Evolutionary conservation across 2,329 filamentous ascomycete species (phyloP), one percentile per base, ranked within the genome.

Genomic region (Colletotrichum sp.): DNA sequence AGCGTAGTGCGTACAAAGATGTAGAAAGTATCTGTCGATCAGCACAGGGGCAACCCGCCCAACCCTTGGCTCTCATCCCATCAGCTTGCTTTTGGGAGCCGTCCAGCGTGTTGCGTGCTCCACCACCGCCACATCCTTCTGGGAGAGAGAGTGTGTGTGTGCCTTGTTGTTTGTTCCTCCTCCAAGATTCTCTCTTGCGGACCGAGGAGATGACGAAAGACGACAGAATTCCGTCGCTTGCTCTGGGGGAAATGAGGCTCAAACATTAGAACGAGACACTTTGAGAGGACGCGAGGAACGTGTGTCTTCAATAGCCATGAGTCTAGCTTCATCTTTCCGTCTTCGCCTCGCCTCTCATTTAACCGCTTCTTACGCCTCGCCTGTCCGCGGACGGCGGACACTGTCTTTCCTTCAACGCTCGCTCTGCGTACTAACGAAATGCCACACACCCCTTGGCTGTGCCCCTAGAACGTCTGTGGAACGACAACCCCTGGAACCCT

Each of bases 1-100:
- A 44, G 39, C 39, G 39, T 44, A 44, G 39, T 44, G 39, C n/a
- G 67, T 27, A 64, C 32, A 19, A 60, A 67, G 59, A 57, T 69
- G 67, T 74, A 69, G 72, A 74, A 71, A 77, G 70, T 70, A 71
- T 74, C 66, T 77, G 74, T 77, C 76, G 76, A 78, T 77, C 76
- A 74, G 70, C 71, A 76, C 76, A 78, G 57, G 73, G 70, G 55
- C 67, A 67, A 39, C 65, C 64, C 63, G 55, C 39, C 44, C 69
- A 63, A 72, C 69, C 69, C 73, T 73, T 67, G 69, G 34, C 32
- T 44, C 65, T 66, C 74, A 65, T 74, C 74, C 71, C 71, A 68
- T 70, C 64, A 60, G 25, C 59, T 69, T 76, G 71, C 70, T 76
- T 76, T 68, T 76, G 71, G 64, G 27, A 72, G 57, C 69, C 61